Conservation (phyloP, 1,139 yeast genomes). For the Wickerhamiella pararugosa region DNA sequence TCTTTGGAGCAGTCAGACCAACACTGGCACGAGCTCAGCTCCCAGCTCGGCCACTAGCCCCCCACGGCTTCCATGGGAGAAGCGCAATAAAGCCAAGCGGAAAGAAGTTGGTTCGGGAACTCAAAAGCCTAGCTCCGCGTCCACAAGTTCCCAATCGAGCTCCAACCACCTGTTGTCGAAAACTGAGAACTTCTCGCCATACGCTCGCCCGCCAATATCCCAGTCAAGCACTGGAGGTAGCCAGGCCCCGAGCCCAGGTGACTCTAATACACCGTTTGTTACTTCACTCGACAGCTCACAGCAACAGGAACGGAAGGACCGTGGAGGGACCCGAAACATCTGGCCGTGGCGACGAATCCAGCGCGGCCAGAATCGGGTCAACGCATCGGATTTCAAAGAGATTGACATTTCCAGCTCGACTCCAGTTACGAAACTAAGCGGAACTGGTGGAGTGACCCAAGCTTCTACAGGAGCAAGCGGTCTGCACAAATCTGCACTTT, state of each 20-base stretch:
- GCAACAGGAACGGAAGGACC: neutral
- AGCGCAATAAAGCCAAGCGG: conserved; percentile 5
- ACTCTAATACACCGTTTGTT: conserved; percentile 1
- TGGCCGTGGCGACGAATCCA: conserved; percentile 8
- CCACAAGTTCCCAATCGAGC: neutral
- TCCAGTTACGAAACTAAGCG: conserved; percentile 1
- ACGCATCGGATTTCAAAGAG: conserved; percentile 1
- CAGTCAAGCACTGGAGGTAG: too few relatives aligned
- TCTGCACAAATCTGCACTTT: conserved; percentile 3
- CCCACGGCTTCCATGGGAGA: neutral
- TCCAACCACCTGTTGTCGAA: too few relatives aligned
- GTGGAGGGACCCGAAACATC: conserved; percentile 1
- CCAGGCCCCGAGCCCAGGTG: neutral
- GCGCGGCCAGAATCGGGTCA: neutral
- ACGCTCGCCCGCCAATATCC: too few relatives aligned
- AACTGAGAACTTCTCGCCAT: too few relatives aligned
- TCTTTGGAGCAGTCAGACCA: conserved; percentile 3
- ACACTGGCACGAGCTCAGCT: neutral
- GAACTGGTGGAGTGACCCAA: conserved; percentile 4
- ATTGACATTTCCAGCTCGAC: conserved; percentile 1
- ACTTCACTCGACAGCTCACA: neutral
- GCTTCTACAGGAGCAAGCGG: neutral
- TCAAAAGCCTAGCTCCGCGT: neutral
- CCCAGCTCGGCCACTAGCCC: too few relatives aligned
- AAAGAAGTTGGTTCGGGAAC: conserved; percentile 10